phyloP scores from a whole-genome alignment of 2,329 filamentous ascomycete genomes.

The Aureobasidium musti region DNA sequence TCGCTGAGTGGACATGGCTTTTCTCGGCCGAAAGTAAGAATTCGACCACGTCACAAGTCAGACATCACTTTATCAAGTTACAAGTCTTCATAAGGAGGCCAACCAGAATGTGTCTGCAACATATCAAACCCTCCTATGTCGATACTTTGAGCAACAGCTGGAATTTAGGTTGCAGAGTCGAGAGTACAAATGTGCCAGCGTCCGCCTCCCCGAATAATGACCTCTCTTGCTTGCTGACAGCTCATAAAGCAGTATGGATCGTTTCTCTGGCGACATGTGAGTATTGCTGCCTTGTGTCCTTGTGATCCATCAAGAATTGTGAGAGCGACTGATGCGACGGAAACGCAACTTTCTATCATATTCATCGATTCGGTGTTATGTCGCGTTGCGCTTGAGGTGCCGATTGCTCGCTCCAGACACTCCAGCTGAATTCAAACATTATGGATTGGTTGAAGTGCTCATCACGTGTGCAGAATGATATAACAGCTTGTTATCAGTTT shows the following conservation, averaged over 20 bases:
- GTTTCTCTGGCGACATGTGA: neutral
- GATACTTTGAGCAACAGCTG: neutral
- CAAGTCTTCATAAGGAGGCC: neutral
- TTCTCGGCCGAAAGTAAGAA: slow-evolving; percentile 1
- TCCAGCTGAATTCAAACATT: too few relatives aligned
- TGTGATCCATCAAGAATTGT: neutral
- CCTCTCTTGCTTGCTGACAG: neutral
- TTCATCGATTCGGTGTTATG: neutral
- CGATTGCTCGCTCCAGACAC: too few relatives aligned
- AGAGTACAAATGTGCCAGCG: neutral
- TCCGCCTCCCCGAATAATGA: neutral
- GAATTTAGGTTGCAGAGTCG: neutral
- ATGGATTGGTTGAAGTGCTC: too few relatives aligned
- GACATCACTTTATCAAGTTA: neutral
- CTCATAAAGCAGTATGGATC: neutral
- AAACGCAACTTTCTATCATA: neutral
- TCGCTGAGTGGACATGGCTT: neutral
- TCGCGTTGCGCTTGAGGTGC: neutral
- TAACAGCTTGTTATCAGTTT: too few relatives aligned
- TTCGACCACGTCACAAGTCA: neutral
- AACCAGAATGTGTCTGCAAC: neutral
- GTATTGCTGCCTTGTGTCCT: neutral
- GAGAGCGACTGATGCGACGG: neutral
- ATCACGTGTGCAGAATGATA: too few relatives aligned
- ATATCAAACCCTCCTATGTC: neutral